A percentile compares a stretch with the other conserved stretches of the same genome.
These are phyloP conservation scores for Cercospora zeae-maydis DNA, from an alignment of 2,329 filamentous ascomycete genomes.

Conservation along the genomic window DNA sequence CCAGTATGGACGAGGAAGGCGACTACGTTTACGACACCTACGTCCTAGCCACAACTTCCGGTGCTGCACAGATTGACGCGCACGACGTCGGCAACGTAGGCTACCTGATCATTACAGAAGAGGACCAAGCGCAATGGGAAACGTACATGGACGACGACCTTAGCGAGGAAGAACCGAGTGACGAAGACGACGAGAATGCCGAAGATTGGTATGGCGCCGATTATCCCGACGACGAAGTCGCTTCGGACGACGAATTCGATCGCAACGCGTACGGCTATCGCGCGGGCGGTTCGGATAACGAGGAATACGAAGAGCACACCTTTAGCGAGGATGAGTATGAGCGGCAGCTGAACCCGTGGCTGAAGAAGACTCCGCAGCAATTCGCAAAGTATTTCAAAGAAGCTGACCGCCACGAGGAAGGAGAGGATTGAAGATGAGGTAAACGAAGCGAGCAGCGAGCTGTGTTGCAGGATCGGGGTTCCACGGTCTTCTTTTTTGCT, in stretches of 20 bases:
- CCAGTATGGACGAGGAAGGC: conserved; percentile 45
- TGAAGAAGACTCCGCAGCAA: conserved; percentile 27
- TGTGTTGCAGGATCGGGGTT: not conserved
- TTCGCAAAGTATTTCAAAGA: conserved; percentile 24
- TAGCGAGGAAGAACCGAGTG: conserved; percentile 53
- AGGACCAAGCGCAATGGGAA: conserved; percentile 57
- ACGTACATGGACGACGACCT: conserved; percentile 52
- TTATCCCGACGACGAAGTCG: conserved; percentile 76
- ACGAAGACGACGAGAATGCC: conserved; percentile 64
- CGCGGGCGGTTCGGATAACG: conserved; percentile 39
- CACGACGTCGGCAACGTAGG: conserved; percentile 39
- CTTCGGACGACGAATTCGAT: conserved; percentile 64
- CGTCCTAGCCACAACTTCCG: conserved; percentile 43
- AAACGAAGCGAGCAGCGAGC: not conserved
- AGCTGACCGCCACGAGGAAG: conserved; percentile 11
- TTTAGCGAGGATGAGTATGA: conserved; percentile 33
- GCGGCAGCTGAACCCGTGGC: conserved; percentile 33
- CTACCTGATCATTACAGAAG: conserved; percentile 49
- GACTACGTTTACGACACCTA: conserved; percentile 63
- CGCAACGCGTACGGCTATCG: conserved; percentile 43
- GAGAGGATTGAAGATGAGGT: not conserved
- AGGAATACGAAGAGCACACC: conserved; percentile 37
- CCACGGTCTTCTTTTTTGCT: not conserved
- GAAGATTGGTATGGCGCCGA: conserved; percentile 77
- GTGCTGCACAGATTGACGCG: conserved; percentile 29